Evolutionary conservation across 2,329 filamentous ascomycete species (phyloP), one percentile per base, ranked within the genome.

Genomic region (Aspergillus novoparasiticus): DNA sequence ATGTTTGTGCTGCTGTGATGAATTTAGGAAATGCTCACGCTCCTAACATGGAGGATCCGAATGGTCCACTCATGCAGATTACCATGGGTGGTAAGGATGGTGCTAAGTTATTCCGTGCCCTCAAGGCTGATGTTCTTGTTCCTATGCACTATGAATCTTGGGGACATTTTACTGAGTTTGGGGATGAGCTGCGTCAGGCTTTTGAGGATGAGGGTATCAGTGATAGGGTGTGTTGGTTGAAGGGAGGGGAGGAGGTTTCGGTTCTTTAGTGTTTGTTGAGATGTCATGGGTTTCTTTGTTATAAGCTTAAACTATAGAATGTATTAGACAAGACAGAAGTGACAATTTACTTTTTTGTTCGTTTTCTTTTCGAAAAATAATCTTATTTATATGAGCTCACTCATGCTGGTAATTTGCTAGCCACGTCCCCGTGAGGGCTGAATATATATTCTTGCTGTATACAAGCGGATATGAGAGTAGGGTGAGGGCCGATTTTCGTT

Each of bases 101-200:
- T 1, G 78, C 76, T 5, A 64, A 62, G 45, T 69, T 84, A 11
- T 75, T 81, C 56, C 71, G 74, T 0, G 78, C 78, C 3, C 70
- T 83, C 12, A 70, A 71, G 19, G 79, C 79, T 0, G 81, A 83
- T 53, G 60, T 77, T 2, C 63, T 84, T 12, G 75, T 84, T 2
- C 82, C 81, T 0, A 80, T 85, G 77, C 82, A 84, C 62, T 84
- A 74, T 59, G 81, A 84, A 55, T 74, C 73, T 1, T 85, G 82
- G 81, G 69, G 46, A 0, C 46, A 50, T 28, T 50, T 50, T 6
- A 50, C 46, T 16, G 26, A 50, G 4, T 30, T 50, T 14, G 46
- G 46, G 6, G 11, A 6, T 14, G 46, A 50, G 14, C 14, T 50
- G 46, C 11, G 16, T 3, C 11, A 50, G 16, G 46, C 6, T 10